phyloP scores from a whole-genome alignment of 192 early-diverging fungal genomes.

The Rhizophagus prolifer region DNA sequence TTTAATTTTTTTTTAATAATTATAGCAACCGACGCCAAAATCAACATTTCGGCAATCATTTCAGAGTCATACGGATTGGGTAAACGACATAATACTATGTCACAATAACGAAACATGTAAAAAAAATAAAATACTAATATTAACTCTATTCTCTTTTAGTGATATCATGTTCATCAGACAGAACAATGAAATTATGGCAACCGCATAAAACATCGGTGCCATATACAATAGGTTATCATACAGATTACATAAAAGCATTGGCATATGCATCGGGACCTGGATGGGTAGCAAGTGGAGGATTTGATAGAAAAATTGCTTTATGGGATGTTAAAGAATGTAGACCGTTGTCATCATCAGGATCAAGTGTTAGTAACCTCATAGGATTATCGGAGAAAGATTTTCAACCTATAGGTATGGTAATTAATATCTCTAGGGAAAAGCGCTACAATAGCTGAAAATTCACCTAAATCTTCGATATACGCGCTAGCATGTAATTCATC shows the following conservation, averaged over 20 bases:
- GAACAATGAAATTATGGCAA: conserved; percentile 79
- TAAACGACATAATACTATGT: conserved; percentile 87
- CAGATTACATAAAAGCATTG: conserved; percentile 90
- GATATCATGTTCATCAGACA: conserved; percentile 88
- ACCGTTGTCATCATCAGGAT: not conserved
- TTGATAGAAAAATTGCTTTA: conserved; percentile 82
- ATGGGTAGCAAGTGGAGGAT: conserved; percentile 88
- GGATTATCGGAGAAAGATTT: conserved; percentile 18
- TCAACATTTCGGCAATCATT: conserved; percentile 68
- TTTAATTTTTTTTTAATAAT: not conserved
- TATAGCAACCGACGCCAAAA: conserved; percentile 42
- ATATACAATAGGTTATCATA: conserved; percentile 73
- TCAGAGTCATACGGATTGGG: conserved; percentile 92
- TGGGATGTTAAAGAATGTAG: conserved; percentile 83
- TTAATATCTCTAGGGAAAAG: not conserved
- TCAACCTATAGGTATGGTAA: conserved; percentile 15
- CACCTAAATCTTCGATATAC: conserved; percentile 78
- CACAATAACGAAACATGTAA: conserved; percentile 64
- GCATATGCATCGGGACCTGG: conserved; percentile 69
- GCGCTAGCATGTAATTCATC: conserved; percentile 77
- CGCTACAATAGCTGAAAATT: conserved; percentile 50
- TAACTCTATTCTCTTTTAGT: conserved; percentile 44
- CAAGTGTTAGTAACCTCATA: not conserved
- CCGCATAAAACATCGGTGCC: conserved; percentile 56
- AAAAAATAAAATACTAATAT: conserved; percentile 16